These are phyloP conservation scores for Arthrinium phaeospermum DNA, from an alignment of 2,329 filamentous ascomycete genomes.

Conservation along the genomic window DNA sequence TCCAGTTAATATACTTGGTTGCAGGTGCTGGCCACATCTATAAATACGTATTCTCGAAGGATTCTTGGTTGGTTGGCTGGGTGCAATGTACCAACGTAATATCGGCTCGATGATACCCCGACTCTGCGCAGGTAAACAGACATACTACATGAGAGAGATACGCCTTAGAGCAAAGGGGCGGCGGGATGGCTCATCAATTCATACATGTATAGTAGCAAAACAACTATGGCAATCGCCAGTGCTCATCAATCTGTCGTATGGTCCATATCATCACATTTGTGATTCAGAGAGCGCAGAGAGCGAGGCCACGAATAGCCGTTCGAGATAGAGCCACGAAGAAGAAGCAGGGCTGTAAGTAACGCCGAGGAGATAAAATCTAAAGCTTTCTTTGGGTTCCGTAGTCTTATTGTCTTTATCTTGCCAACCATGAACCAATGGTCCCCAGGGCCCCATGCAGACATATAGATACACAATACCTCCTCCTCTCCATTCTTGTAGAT, in stretches of 20 bases:
- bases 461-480: neutral
- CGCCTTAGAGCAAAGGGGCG: neutral
- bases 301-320: neutral
- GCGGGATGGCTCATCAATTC: neutral
- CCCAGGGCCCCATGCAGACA: neutral
- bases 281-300: too few relatives aligned
- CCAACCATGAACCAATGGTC: neutral
- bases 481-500: neutral
- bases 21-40: neutral
- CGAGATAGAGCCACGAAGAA: neutral
- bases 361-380: slow-evolving; percentile 1
- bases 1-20: neutral
- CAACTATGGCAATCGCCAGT: neutral
- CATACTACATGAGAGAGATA: too few relatives aligned
- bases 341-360: neutral
- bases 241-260: neutral
- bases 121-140: neutral
- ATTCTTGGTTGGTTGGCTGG: neutral
- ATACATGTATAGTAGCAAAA: neutral
- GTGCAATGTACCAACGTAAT: neutral
- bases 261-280: neutral
- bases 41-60: neutral
- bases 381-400: neutral
- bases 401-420: neutral
- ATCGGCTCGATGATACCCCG: slow-evolving; percentile 2